Base-by-base conservation (phyloP, 768 basidiomycete species). In the Sporobolomyces pararoseus region DNA sequence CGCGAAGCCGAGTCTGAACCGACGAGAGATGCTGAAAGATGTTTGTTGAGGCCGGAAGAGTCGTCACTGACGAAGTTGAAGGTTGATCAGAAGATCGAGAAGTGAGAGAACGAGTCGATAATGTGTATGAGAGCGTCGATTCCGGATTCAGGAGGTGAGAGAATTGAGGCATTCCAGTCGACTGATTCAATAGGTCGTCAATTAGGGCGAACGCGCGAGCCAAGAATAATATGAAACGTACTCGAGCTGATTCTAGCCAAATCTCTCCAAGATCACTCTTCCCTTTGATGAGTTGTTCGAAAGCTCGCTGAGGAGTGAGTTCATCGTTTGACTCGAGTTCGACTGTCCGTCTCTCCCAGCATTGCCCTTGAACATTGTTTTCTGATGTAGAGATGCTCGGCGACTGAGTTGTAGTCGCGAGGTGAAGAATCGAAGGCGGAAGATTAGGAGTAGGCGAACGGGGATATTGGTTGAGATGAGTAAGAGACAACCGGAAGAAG, bases 191-290 rank as follows among this genome's bases (percentile, higher is more conserved):
- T 5, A 44, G 9, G n/a, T 23, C 35, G 44, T 44, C 52, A 12
- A 7, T 29, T 17, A 9, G 7, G 2, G 16, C 16, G n/a, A n/a
- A n/a, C n/a, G n/a, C n/a, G n/a, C n/a, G n/a, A n/a, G n/a, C n/a
- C n/a, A 9, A 10, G 35, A 35, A 7, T 1, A 49, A 50, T 6
- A 35, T 25, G 31, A 7, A 50, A 60, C 57, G 23, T 10, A 71
- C 73, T 37, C 73, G 19, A 0, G 73, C 73, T 27, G 73, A 74
- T 7, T 74, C 73, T 19, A 74, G 49, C 73, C 73, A 74, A 1
- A 74, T 50, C 19, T 74, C 69, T 2, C 73, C 73, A 1, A 74
- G 50, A 39, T 16, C 2, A 42, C 54, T 46, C 16, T 23, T 19
- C 0, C 66, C 69, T 27, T 71, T 68, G 12, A 70, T 46, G 3